Evolutionary conservation across 192 early-diverging fungal species (phyloP).

Genomic region (Coemansia sp.): DNA sequence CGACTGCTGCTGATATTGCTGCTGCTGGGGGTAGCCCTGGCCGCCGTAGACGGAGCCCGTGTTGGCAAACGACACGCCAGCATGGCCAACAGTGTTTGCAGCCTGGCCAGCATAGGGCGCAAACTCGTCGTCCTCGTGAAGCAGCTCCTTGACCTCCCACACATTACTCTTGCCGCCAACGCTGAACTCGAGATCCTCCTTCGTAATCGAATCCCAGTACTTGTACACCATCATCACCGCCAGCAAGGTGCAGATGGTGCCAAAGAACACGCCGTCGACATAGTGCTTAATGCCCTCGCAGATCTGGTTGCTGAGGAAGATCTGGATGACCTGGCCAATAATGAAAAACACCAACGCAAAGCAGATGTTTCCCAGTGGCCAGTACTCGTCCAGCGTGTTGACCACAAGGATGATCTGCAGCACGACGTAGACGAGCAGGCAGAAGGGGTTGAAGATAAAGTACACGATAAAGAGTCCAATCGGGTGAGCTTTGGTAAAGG

Average conservation of each 20-base stretch:
- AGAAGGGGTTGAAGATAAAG: constrained; percentile 82
- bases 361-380: constrained; percentile 92
- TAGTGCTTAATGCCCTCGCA: constrained; percentile 92
- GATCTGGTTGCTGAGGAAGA: constrained; percentile 75
- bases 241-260: constrained; percentile 82
- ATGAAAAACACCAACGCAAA: constrained; percentile 87
- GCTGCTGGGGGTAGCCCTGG: constrained; percentile 28
- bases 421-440: constrained; percentile 81
- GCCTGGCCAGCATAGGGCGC: constrained; percentile 49
- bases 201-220: constrained; percentile 99
- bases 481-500: constrained; percentile 63
- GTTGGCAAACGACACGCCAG: constrained; percentile 52
- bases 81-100: constrained; percentile 49
- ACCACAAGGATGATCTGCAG: constrained; percentile 93
- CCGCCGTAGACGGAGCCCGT: constrained; percentile 42
- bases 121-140: constrained; percentile 54
- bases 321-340: constrained; percentile 79
- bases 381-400: constrained; percentile 92
- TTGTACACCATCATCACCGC: constrained; percentile 99
- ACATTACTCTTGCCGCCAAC: constrained; percentile 74
- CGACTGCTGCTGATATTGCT: constrained; percentile 17
- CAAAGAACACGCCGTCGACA: constrained; percentile 97
- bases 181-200: constrained; percentile 95
- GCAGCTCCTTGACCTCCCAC: constrained; percentile 78
- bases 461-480: constrained; percentile 80